Conservation (phyloP, 148 eudicot species). For the Selenicereus undatus region DNA sequence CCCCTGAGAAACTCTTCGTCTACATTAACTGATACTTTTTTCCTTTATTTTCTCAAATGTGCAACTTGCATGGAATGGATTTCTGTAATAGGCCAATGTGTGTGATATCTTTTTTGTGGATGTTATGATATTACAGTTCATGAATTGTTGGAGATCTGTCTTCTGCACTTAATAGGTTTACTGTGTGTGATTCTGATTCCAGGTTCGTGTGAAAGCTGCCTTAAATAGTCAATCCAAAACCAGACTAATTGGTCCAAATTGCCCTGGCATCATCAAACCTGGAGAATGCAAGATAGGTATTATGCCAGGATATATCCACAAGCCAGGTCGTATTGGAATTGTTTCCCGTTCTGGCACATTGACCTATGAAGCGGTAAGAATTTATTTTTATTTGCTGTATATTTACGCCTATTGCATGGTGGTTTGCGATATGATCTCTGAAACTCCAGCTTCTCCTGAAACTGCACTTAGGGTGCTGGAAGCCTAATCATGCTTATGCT, state of each 20-base stretch:
- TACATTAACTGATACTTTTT: not conserved
- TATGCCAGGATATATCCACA: conserved; percentile 99
- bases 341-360: conserved; percentile 97
- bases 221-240: conserved; percentile 77
- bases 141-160: not conserved
- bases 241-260: conserved; percentile 91
- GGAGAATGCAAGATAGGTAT: conserved; percentile 99
- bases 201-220: conserved; percentile 95
- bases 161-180: not conserved
- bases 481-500: not conserved
- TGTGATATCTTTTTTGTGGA: not conserved
- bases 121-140: not conserved
- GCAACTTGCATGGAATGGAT: not conserved
- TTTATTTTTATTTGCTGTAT: conserved; percentile 5
- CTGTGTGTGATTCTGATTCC: conserved; percentile 24
- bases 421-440: not conserved
- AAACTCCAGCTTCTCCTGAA: not conserved
- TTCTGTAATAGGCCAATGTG: not conserved
- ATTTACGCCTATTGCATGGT: not conserved
- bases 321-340: conserved; percentile 97
- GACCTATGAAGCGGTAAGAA: conserved; percentile 97
- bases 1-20: not conserved
- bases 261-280: conserved; percentile 97
- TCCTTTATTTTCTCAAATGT: not conserved
- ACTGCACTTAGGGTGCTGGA: not conserved